phyloP scores from a whole-genome alignment of 306 rosid genomes.

The Glycyrrhiza uralensis region DNA sequence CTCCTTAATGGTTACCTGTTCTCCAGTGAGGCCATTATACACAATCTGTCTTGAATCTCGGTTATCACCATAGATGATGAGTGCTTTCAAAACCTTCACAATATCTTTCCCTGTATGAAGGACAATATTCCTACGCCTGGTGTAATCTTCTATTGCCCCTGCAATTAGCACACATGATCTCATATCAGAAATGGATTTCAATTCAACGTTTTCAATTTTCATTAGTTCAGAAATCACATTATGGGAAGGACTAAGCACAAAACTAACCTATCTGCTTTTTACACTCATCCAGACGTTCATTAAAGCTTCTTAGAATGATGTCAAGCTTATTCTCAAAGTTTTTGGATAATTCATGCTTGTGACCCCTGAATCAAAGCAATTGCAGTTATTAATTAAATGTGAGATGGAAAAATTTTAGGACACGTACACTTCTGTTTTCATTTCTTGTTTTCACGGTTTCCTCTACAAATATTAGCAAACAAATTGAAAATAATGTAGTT shows the following conservation, averaged over 20 bases:
- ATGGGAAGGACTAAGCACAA: neutral
- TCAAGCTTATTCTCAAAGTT: conserved; percentile 10
- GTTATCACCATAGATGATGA: conserved; percentile 1
- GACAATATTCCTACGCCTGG: neutral
- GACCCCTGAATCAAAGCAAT: conserved; percentile 18
- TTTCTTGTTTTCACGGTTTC: too few species aligned
- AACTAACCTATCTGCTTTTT: conserved; percentile 20
- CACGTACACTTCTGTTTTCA: too few species aligned
- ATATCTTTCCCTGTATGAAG: conserved; percentile 17
- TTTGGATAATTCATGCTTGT: neutral
- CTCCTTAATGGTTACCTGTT: neutral
- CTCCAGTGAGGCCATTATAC: conserved; percentile 5
- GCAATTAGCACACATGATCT: neutral
- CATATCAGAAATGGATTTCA: neutral
- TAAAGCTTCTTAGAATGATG: neutral
- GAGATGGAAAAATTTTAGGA: too few species aligned
- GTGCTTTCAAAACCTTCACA: conserved; percentile 25
- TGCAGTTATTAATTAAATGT: neutral
- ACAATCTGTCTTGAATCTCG: neutral
- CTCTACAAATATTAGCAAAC: too few species aligned
- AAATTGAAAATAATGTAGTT: too few species aligned
- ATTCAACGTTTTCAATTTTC: neutral
- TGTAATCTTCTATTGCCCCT: conserved; percentile 22
- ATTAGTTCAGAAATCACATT: neutral
- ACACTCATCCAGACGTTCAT: neutral